Percentiles rank a stretch among this genome's conserved stretches.
These are phyloP conservation scores for Circinella umbellata DNA, from an alignment of 371 early-diverging fungal genomes.

Conservation along the genomic window DNA sequence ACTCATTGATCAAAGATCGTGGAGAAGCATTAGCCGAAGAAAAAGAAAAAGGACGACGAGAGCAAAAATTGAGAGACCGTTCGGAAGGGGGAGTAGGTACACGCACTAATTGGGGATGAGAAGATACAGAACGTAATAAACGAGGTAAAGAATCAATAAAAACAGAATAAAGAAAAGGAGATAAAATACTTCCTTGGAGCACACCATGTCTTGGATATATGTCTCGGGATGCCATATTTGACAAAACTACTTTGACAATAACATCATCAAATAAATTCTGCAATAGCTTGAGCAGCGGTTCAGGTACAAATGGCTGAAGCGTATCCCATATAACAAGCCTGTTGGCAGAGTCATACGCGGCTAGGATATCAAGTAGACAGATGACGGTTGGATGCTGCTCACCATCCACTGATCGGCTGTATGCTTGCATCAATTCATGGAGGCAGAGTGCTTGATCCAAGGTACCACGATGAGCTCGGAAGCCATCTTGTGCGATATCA, in stretches of 20 bases:
- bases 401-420: background rate
- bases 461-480: constrained; percentile 19
- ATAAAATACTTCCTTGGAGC: constrained; percentile 32
- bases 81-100: too few species aligned
- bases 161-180: constrained; percentile 30
- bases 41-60: constrained; percentile 3
- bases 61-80: constrained; percentile 4
- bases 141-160: constrained; percentile 29
- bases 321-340: constrained; percentile 22
- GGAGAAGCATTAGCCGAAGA: background rate
- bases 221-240: constrained; percentile 8
- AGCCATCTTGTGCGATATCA: constrained; percentile 30
- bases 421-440: constrained; percentile 17
- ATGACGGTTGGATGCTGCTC: constrained; percentile 13
- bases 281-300: constrained; percentile 10
- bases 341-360: constrained; percentile 25
- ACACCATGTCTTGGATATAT: constrained; percentile 23
- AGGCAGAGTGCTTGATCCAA: constrained; percentile 31
- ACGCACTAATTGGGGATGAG: background rate
- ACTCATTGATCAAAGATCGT: background rate
- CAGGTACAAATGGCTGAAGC: background rate
- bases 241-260: constrained; percentile 10
- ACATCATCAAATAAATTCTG: constrained; percentile 25
- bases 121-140: constrained; percentile 1
- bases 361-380: constrained; percentile 30